A percentile compares a stretch with the other conserved stretches of the same genome.
Conservation (phyloP, 805 yeast genomes). For the Lipomyces yamanashiensis region DNA sequence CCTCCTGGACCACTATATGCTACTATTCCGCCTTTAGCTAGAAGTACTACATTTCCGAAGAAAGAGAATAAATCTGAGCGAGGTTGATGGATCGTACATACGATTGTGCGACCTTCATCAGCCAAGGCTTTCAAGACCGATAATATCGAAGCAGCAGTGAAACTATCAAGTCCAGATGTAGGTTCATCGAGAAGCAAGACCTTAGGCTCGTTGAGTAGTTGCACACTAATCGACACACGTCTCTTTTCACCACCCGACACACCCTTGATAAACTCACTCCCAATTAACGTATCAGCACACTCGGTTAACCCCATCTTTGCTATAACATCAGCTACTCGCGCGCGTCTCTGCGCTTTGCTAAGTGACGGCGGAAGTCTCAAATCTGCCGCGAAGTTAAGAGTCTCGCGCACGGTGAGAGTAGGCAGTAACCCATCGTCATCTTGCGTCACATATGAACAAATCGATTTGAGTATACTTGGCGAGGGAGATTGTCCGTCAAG, state of each 20-base stretch:
- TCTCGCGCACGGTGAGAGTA: slow-evolving; percentile 76
- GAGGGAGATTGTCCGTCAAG: slow-evolving; percentile 52
- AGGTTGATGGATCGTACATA: slow-evolving; percentile 85
- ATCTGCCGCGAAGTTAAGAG: slow-evolving; percentile 71
- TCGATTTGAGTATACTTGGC: slow-evolving; percentile 46
- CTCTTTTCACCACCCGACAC: slow-evolving; percentile 82
- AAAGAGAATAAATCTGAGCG: slow-evolving; percentile 63
- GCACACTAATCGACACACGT: slow-evolving; percentile 80
- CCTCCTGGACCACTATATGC: slow-evolving; percentile 58
- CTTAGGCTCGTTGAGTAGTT: slow-evolving; percentile 71
- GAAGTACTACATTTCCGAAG: slow-evolving; percentile 72
- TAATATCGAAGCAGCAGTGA: slow-evolving; percentile 72
- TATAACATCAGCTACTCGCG: slow-evolving; percentile 61
- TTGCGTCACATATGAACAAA: slow-evolving; percentile 80
- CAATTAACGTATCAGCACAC: slow-evolving; percentile 76
- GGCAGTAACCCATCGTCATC: slow-evolving; percentile 76
- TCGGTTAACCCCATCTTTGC: slow-evolving; percentile 70
- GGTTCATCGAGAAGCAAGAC: slow-evolving; percentile 83
- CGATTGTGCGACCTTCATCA: slow-evolving; percentile 63
- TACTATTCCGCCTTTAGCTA: slow-evolving; percentile 74
- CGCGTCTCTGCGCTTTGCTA: slow-evolving; percentile 51
- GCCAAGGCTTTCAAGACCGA: slow-evolving; percentile 63
- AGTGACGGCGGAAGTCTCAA: slow-evolving; percentile 58
- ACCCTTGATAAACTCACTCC: slow-evolving; percentile 64
- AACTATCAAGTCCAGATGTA: slow-evolving; percentile 84